Evolutionary conservation across 202 grass and related monocot species (phyloP).

Genomic region (Dendrocalamus latiflorus): DNA sequence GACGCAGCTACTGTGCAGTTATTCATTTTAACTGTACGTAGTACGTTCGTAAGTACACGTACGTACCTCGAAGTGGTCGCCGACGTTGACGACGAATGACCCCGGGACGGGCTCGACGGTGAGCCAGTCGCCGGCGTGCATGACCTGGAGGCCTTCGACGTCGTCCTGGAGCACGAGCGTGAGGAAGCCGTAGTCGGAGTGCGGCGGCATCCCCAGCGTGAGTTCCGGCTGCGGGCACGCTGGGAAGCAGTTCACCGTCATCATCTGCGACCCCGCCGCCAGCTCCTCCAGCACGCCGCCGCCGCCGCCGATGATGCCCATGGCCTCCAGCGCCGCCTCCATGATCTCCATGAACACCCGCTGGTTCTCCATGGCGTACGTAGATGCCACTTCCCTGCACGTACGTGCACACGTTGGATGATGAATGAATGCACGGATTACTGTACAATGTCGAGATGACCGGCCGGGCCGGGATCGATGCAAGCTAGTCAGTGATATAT

Average conservation of each 20-base stretch:
- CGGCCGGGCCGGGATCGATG: too few relatives aligned
- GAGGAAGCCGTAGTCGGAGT: slow-evolving; percentile 81
- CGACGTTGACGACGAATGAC: slow-evolving; percentile 76
- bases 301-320: neutral
- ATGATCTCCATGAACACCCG: slow-evolving; percentile 52
- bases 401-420: neutral
- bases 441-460: too few relatives aligned
- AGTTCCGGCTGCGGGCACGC: slow-evolving; percentile 75
- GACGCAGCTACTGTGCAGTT: too few relatives aligned
- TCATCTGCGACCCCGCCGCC: slow-evolving; percentile 43
- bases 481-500: too few relatives aligned
- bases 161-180: slow-evolving; percentile 75
- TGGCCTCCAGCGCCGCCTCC: slow-evolving; percentile 40
- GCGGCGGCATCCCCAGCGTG: slow-evolving; percentile 86
- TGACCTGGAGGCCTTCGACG: slow-evolving; percentile 70
- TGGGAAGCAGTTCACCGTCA: slow-evolving; percentile 79
- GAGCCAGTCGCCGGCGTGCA: slow-evolving; percentile 48
- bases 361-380: slow-evolving; percentile 39
- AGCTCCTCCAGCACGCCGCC: slow-evolving; percentile 34
- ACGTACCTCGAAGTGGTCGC: slow-evolving; percentile 87
- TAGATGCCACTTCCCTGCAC: slow-evolving; percentile 24
- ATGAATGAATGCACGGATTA: too few relatives aligned
- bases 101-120: slow-evolving; percentile 56
- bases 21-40: too few relatives aligned
- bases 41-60: neutral